Base-by-base conservation (phyloP, 495 filamentous ascomycete species). In the Friedmanniomyces endolithicus region DNA sequence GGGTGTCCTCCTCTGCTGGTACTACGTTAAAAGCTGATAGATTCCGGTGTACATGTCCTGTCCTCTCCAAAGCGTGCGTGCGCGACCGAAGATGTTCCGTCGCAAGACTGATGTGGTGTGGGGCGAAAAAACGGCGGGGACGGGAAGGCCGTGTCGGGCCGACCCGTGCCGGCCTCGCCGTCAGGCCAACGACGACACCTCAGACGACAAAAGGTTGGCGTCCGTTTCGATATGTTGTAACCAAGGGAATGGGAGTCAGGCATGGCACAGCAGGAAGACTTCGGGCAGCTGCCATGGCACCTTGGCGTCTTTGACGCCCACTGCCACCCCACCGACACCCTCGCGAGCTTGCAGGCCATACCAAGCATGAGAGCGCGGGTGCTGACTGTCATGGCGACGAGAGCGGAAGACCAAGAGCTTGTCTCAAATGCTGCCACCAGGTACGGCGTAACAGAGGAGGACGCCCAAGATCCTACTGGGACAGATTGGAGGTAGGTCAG, bases 311-410 rank as follows among this genome's bases (percentile, higher is more conserved):
- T 78, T 61, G 92, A 98, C 69, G 88, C 92, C 43, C 92, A 98
- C 70, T 98, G 94, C 64, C 92, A 98, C 68, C 90, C 92, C n/a
- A 98, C 92, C 20, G 90, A 96, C 67, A 95, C 87, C n/a, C 85
- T 92, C 79, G 64, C 82, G 20, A 83, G 78, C 6, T 71, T 89
- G 46, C 61, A 75, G 34, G 70, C 70, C 17, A 88, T 97, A 50
- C 73, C 80, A 14, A 58, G 64, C 27, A 96, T 97, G 89, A 84
- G 81, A 62, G 80, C 88, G 40, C 78, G 76, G 24, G 78, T 75
- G 16, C 70, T 98, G 22, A 89, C 88, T 3, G 76, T 94, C 52
- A 96, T 98, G 90, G 80, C 87, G 8, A 96, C 94, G 0, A 81
- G 90, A 34, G 74, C 73, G 1, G 77, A 95, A 68, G 94, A 97